Conservation (phyloP, 768 basidiomycete genomes). For the Leccinum aurantiacum region DNA sequence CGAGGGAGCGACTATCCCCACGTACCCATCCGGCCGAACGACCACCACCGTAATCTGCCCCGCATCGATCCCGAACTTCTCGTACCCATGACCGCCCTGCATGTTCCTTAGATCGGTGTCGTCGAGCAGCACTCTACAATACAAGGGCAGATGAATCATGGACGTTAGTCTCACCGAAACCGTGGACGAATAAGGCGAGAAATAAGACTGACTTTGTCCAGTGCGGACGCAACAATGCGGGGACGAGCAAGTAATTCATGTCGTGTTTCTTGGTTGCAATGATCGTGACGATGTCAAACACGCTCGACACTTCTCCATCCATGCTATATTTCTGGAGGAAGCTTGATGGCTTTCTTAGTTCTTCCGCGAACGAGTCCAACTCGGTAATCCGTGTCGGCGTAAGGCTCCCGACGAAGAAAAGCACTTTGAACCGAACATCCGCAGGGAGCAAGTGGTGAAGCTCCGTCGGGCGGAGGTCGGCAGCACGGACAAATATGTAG, state of each 20-base stretch:
- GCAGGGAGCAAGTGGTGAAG: neutral
- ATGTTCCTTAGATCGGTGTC: neutral
- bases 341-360: neutral
- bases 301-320: neutral
- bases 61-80: constrained; percentile 35
- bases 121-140: neutral
- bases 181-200: neutral
- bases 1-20: constrained; percentile 27
- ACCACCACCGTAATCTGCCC: constrained; percentile 34
- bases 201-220: neutral
- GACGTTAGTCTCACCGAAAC: neutral
- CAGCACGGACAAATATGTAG: neutral
- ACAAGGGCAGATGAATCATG: neutral
- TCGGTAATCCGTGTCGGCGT: neutral
- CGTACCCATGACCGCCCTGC: constrained; percentile 35
- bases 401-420: neutral
- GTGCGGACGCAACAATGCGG: neutral
- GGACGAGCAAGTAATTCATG: neutral
- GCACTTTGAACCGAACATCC: neutral
- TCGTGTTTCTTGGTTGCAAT: neutral
- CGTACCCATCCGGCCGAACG: constrained; percentile 17
- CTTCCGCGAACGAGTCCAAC: neutral
- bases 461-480: neutral
- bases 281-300: neutral
- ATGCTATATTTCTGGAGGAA: neutral